phyloP scores from a whole-genome alignment of 176 grass and related monocot genomes.

The Aegilops bicornis region DNA sequence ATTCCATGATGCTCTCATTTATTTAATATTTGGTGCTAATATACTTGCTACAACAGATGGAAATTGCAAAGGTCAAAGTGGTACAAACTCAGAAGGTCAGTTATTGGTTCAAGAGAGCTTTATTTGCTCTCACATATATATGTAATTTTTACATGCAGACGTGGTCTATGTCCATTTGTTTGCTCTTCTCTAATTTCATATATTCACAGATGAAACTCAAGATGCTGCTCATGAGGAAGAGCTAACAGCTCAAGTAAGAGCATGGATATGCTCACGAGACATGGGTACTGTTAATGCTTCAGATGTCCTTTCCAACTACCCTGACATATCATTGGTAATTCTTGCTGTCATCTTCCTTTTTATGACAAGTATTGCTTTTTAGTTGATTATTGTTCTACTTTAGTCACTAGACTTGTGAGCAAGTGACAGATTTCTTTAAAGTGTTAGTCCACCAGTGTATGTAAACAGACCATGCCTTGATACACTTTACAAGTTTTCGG shows the following conservation, averaged over 20 bases:
- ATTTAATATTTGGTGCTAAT: conserved; percentile 43
- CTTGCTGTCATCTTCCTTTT: conserved; percentile 5
- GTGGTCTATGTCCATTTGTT: not conserved
- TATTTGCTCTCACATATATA: conserved; percentile 10
- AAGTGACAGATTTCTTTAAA: not conserved
- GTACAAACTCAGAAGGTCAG: conserved; percentile 79
- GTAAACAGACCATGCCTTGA: conserved; percentile 13
- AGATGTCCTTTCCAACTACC: conserved; percentile 81
- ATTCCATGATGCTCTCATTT: conserved; percentile 9
- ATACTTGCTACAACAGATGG: conserved; percentile 40
- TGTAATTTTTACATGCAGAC: not conserved
- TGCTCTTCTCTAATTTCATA: conserved; percentile 21
- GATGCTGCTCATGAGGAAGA: conserved; percentile 82
- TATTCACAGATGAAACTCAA: conserved; percentile 86
- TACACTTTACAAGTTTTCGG: conserved; percentile 4
- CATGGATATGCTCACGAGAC: conserved; percentile 74
- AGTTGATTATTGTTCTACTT: conserved; percentile 15
- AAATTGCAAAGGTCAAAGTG: conserved; percentile 48
- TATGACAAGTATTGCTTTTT: not conserved
- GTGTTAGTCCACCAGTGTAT: not conserved
- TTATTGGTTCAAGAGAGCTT: conserved; percentile 18
- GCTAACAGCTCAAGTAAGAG: conserved; percentile 56
- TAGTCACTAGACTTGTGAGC: not conserved
- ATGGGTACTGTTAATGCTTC: conserved; percentile 49
- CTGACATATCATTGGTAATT: conserved; percentile 70